phyloP scores from a whole-genome alignment of 371 early-diverging fungal species.

The Apophysomyces sp. region DNA sequence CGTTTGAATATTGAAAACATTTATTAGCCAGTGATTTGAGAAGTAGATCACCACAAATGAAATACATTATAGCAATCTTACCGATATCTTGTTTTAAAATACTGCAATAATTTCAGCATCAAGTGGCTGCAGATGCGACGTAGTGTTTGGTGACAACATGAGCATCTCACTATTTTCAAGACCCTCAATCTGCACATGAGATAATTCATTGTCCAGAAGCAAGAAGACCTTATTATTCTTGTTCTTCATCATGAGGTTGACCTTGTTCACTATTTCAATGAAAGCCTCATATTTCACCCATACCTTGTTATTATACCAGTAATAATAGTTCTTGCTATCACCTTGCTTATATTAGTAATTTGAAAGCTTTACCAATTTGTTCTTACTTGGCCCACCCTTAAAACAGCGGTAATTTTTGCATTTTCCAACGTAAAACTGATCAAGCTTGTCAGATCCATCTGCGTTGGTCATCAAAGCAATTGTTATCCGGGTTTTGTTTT shows the following conservation, averaged over 20 bases:
- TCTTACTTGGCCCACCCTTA: neutral
- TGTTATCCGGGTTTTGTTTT: slow-evolving; percentile 1
- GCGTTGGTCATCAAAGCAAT: slow-evolving; percentile 2
- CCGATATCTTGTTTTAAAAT: too few relatives aligned
- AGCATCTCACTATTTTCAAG: slow-evolving; percentile 1
- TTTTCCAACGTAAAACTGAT: slow-evolving; percentile 2
- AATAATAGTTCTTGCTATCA: too few relatives aligned
- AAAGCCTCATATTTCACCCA: slow-evolving; percentile 7
- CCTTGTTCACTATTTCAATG: neutral
- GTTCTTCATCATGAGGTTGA: slow-evolving; percentile 2
- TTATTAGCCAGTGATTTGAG: too few relatives aligned
- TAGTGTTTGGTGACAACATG: slow-evolving; percentile 12
- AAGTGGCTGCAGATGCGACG: slow-evolving; percentile 13
- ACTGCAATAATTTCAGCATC: slow-evolving; percentile 19
- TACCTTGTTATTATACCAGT: slow-evolving; percentile 2
- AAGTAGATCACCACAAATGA: too few relatives aligned
- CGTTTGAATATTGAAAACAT: too few relatives aligned
- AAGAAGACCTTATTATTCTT: slow-evolving; percentile 3
- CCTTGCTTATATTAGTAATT: too few relatives aligned
- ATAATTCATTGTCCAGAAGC: slow-evolving; percentile 6
- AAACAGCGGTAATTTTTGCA: neutral
- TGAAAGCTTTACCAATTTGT: too few relatives aligned
- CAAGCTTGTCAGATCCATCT: slow-evolving; percentile 1
- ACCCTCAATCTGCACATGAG: neutral
- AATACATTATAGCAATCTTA: too few relatives aligned